Percentiles rank a stretch among this genome's conserved stretches.
Conservation (phyloP, 2,329 filamentous ascomycete species). For the Coniochaeta sp. region DNA sequence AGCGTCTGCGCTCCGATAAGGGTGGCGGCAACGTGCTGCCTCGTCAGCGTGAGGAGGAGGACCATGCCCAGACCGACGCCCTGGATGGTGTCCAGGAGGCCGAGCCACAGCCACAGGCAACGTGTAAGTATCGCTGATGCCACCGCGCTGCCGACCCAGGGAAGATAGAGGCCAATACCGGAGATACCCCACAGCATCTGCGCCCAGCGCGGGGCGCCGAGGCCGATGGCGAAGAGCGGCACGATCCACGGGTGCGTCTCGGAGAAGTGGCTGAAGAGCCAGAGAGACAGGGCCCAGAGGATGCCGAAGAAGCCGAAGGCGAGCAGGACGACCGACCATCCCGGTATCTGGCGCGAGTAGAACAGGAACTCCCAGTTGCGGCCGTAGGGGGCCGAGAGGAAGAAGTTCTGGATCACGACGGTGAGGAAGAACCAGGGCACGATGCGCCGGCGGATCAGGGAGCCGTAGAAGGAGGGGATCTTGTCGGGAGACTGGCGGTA, state of each 20-base stretch:
- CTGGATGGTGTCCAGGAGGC: constrained; percentile 56
- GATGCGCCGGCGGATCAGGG: constrained; percentile 54
- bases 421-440: constrained; percentile 60
- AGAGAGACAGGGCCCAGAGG: constrained; percentile 48
- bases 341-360: constrained; percentile 44
- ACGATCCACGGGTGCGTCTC: constrained; percentile 58
- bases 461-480: constrained; percentile 58
- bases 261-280: constrained; percentile 44
- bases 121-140: constrained; percentile 48
- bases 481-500: constrained; percentile 57
- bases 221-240: constrained; percentile 59
- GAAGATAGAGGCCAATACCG: constrained; percentile 52
- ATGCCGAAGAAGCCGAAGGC: constrained; percentile 45
- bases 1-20: constrained; percentile 54
- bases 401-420: constrained; percentile 60
- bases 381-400: constrained; percentile 57
- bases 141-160: constrained; percentile 50
- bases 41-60: constrained; percentile 55
- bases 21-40: constrained; percentile 57
- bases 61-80: constrained; percentile 63
- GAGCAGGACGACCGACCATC: constrained; percentile 49
- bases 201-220: constrained; percentile 58
- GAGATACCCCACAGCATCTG: constrained; percentile 61
- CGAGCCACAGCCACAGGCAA: constrained; percentile 59
- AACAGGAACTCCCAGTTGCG: constrained; percentile 61